A percentile compares a stretch with the other conserved stretches of the same genome.
These are phyloP conservation scores for Tinospora cordifolia DNA, from an alignment of 164 flowering plant species.

Conservation along the genomic window DNA sequence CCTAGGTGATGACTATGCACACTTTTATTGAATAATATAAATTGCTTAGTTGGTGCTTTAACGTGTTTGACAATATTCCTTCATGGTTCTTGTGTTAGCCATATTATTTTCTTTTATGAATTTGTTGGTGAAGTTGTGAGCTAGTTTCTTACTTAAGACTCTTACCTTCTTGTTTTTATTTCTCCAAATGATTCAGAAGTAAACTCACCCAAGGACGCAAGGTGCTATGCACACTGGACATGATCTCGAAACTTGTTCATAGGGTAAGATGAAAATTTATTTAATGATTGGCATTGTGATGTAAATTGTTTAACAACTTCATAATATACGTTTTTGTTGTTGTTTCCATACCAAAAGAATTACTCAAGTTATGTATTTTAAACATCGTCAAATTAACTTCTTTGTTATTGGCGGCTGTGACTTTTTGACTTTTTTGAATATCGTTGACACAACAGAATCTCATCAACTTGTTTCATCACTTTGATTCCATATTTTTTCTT, in stretches of 20 bases:
- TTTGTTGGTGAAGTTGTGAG: too few relatives aligned
- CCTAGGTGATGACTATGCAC: too few relatives aligned
- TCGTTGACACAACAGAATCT: too few relatives aligned
- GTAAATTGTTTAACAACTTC: neutral
- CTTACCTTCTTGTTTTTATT: neutral
- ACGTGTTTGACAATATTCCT: too few relatives aligned
- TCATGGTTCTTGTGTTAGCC: too few relatives aligned
- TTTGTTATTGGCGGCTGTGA: neutral
- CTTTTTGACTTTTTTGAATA: neutral
- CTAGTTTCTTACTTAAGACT: too few relatives aligned
- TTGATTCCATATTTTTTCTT: too few relatives aligned
- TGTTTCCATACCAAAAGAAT: neutral
- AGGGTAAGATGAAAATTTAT: constrained; percentile 38
- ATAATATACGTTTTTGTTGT: neutral
- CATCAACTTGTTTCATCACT: too few relatives aligned
- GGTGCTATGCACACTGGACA: constrained; percentile 60
- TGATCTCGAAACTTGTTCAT: constrained; percentile 70
- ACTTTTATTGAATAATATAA: too few relatives aligned
- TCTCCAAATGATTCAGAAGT: constrained; percentile 35
- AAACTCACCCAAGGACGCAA: constrained; percentile 87
- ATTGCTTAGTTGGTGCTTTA: too few relatives aligned
- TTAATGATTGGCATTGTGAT: neutral
- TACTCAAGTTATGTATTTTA: neutral
- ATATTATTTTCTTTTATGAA: too few relatives aligned
- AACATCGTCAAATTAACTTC: neutral